Evolutionary conservation across 495 filamentous ascomycete species (phyloP).

Genomic region (Aspergillus carlsbadensis): DNA sequence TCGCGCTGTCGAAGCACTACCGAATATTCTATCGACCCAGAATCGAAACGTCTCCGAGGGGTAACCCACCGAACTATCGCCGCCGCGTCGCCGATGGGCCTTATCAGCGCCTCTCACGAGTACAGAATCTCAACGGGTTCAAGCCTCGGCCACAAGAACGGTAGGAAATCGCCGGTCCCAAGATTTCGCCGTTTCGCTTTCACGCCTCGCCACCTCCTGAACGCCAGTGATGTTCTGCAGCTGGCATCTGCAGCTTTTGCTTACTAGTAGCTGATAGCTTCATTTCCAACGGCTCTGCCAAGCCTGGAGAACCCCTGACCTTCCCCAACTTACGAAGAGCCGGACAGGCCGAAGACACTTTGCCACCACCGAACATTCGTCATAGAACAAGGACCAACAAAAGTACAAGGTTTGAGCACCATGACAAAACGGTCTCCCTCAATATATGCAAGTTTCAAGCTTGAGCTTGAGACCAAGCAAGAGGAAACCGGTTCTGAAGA

Average conservation of each 20-base stretch:
- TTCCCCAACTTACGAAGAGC: neutral
- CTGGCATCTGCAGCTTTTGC: neutral
- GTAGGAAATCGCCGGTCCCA: neutral
- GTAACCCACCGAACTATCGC: slow-evolving; percentile 1
- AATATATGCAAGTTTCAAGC: neutral
- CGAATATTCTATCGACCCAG: slow-evolving; percentile 7
- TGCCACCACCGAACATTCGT: neutral
- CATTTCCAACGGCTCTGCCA: neutral
- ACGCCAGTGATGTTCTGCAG: slow-evolving; percentile 1
- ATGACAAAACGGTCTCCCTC: too few relatives aligned
- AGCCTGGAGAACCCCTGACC: slow-evolving; percentile 10
- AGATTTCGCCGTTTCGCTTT: neutral
- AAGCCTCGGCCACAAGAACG: neutral
- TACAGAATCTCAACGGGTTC: neutral
- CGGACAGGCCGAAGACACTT: neutral
- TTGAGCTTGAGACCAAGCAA: neutral
- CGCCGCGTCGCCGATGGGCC: slow-evolving; percentile 2
- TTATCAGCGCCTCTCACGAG: neutral
- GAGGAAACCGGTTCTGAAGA: neutral
- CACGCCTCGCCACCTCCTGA: slow-evolving; percentile 2
- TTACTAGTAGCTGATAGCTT: neutral
- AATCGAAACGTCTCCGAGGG: neutral
- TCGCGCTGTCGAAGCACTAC: neutral
- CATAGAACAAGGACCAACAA: too few relatives aligned
- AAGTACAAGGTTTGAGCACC: too few relatives aligned